Percentiles rank a stretch among this genome's conserved stretches.
phyloP scores from a whole-genome alignment of 2,329 filamentous ascomycete species.

The Ophioceras dolichostomum region DNA sequence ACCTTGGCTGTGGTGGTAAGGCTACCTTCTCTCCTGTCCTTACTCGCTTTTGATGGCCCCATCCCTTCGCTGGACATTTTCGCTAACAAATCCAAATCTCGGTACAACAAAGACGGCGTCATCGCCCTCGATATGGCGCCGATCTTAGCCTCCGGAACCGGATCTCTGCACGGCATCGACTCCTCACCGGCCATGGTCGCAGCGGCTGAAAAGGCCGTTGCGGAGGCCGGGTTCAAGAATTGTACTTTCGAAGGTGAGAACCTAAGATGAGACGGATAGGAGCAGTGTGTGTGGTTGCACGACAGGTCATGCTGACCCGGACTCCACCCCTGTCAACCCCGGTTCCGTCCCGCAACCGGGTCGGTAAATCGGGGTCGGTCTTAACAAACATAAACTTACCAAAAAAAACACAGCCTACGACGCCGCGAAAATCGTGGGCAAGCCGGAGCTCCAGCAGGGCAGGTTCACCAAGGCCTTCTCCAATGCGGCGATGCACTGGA shows the following conservation, averaged over 20 bases:
- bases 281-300: too few species aligned
- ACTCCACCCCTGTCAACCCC: too few species aligned
- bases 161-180: slow-evolving; percentile 44
- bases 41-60: too few species aligned
- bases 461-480: slow-evolving; percentile 47
- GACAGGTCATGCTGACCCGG: too few species aligned
- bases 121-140: slow-evolving; percentile 41
- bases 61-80: neutral
- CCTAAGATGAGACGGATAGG: neutral
- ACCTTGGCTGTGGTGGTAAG: slow-evolving; percentile 51
- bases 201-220: slow-evolving; percentile 30
- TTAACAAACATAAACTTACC: too few species aligned
- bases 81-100: too few species aligned
- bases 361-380: too few species aligned
- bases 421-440: slow-evolving; percentile 24
- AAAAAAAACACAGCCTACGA: slow-evolving; percentile 31
- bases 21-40: slow-evolving; percentile 4
- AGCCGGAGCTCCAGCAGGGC: slow-evolving; percentile 20
- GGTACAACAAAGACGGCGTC: slow-evolving; percentile 49
- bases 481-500: slow-evolving; percentile 57
- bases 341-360: too few species aligned
- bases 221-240: slow-evolving; percentile 17
- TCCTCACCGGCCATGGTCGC: slow-evolving; percentile 46
- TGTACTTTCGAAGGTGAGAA: slow-evolving; percentile 31
- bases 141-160: slow-evolving; percentile 29